These are phyloP conservation scores for Arctostaphylos glauca DNA, from an alignment of 148 eudicot genomes.

Conservation along the genomic window DNA sequence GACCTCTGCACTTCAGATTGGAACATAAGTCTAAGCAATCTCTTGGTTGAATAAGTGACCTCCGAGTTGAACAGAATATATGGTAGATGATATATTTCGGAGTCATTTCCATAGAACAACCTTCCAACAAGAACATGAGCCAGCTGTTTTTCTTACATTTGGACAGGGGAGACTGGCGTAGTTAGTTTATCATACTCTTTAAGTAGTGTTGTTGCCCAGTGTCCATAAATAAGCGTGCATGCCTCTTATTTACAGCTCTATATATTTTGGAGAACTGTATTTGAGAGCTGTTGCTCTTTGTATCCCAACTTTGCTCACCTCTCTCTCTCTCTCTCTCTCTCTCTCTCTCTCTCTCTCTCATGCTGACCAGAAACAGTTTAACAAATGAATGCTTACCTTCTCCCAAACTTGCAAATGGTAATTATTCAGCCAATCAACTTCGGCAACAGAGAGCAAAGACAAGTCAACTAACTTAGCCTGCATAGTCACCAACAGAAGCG, in stretches of 20 bases:
- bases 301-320: too few species aligned
- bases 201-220: too few species aligned
- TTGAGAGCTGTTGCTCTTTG: too few species aligned
- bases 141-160: background rate
- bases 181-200: too few species aligned
- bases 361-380: background rate
- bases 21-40: background rate
- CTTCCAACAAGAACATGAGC: background rate
- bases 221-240: too few species aligned
- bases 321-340: too few species aligned
- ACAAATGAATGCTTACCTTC: conserved; percentile 45
- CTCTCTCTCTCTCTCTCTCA: too few species aligned
- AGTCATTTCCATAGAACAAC: background rate
- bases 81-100: background rate
- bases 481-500: conserved; percentile 14
- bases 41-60: background rate
- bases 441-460: conserved; percentile 57
- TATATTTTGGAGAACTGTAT: too few species aligned
- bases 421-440: conserved; percentile 82
- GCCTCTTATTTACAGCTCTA: background rate
- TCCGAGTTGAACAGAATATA: background rate
- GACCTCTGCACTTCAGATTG: background rate
- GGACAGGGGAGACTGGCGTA: background rate
- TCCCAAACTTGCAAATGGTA: conserved; percentile 95
- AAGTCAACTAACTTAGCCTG: conserved; percentile 81